A percentile compares a stretch with the other conserved stretches of the same genome.
phyloP scores from a whole-genome alignment of 495 filamentous ascomycete species.

The Trichoderma erinaceum region DNA sequence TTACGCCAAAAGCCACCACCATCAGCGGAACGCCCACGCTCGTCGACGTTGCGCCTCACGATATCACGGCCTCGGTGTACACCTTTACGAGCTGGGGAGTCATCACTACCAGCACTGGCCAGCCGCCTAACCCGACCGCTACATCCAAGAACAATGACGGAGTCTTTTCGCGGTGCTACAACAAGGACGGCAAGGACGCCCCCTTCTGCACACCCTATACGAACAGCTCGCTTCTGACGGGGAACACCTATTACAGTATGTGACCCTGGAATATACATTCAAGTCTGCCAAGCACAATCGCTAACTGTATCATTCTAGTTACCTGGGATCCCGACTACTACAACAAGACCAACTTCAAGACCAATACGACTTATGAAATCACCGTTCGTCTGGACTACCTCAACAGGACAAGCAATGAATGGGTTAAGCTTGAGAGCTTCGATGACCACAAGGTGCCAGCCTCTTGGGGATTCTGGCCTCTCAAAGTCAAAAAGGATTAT shows the following conservation, averaged over 20 bases:
- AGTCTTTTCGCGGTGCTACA: slow-evolving; percentile 33
- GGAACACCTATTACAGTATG: slow-evolving; percentile 36
- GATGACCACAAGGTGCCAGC: slow-evolving; percentile 25
- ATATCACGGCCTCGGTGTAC: slow-evolving; percentile 36
- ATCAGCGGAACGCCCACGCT: slow-evolving; percentile 34
- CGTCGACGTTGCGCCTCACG: slow-evolving; percentile 33
- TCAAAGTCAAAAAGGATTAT: slow-evolving; percentile 26
- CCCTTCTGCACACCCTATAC: slow-evolving; percentile 38
- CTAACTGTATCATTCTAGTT: slow-evolving; percentile 24
- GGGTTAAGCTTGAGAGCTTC: slow-evolving; percentile 16
- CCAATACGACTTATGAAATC: slow-evolving; percentile 23
- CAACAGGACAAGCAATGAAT: slow-evolving; percentile 22
- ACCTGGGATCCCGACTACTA: slow-evolving; percentile 43
- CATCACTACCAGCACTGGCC: slow-evolving; percentile 26
- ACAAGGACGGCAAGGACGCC: slow-evolving; percentile 30
- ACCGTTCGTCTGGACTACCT: slow-evolving; percentile 29
- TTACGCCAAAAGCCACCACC: slow-evolving; percentile 36
- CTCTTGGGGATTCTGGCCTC: slow-evolving; percentile 38
- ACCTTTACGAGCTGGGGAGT: slow-evolving; percentile 29
- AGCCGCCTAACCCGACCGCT: slow-evolving; percentile 27
- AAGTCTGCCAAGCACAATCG: not conserved
- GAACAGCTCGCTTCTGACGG: slow-evolving; percentile 28
- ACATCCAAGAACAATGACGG: slow-evolving; percentile 26
- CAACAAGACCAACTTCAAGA: slow-evolving; percentile 28
- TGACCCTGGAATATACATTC: not conserved